A percentile compares a stretch with the other conserved stretches of the same genome.
Conservation (phyloP, 1,284 basidiomycete genomes). For the Ceratobasidium sp. region DNA sequence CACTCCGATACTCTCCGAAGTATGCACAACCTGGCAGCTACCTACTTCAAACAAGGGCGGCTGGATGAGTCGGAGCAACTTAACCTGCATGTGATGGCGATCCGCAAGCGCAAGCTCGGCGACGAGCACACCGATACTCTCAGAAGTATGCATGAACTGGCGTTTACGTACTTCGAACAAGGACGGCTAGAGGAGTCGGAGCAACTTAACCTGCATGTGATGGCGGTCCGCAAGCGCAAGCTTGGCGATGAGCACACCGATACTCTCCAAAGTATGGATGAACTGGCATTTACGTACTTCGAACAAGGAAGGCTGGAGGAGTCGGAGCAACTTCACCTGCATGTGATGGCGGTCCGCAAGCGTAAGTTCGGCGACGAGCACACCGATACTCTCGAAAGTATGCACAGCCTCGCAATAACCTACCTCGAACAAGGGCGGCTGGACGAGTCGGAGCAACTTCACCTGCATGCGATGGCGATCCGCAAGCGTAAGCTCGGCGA, state of each 20-base stretch:
- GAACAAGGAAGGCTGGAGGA: neutral
- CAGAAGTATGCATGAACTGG: neutral
- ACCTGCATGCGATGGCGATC: neutral
- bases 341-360: neutral
- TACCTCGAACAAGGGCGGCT: slow-evolving; percentile 4
- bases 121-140: slow-evolving; percentile 14
- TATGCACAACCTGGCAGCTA: slow-evolving; percentile 15
- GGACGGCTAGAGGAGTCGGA: slow-evolving; percentile 11
- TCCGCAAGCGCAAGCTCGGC: slow-evolving; percentile 4
- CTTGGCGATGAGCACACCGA: neutral
- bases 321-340: neutral
- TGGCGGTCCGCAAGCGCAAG: neutral
- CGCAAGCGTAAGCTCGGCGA: neutral
- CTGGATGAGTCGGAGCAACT: neutral
- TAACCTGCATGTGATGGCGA: no score
- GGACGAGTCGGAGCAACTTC: neutral
- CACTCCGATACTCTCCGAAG: neutral
- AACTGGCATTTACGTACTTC: slow-evolving; percentile 8
- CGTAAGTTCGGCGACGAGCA: slow-evolving; percentile 10
- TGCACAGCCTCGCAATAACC: neutral
- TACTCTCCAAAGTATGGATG: neutral
- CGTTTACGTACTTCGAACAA: neutral
- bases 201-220: neutral
- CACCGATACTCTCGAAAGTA: neutral
- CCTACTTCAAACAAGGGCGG: neutral